Conservation (phyloP, 164 flowering plant genomes). For the Liriodendron chinense region DNA sequence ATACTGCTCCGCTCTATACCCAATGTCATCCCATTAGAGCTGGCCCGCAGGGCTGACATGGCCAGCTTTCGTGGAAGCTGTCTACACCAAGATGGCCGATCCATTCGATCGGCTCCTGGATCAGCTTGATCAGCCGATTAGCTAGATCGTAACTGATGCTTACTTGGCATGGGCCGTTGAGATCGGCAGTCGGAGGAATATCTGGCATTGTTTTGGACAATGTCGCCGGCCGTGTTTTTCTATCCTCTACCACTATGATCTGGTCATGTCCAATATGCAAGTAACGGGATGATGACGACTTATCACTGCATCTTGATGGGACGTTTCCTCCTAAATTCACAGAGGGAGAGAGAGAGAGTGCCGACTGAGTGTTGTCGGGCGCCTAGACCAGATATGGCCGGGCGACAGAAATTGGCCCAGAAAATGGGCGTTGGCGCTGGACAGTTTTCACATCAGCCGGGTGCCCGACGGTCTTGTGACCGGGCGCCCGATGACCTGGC, state of each 20-base stretch:
- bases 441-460: no score
- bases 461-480: no score
- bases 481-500: no score
- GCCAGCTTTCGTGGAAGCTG: conserved; percentile 56
- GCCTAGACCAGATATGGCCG: no score
- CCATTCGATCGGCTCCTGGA: conserved; percentile 60
- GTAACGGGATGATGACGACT: background rate
- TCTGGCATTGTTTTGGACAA: conserved; percentile 48
- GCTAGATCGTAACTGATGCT: conserved; percentile 27
- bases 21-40: conserved; percentile 73
- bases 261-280: conserved; percentile 28
- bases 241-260: conserved; percentile 32
- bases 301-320: no score
- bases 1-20: conserved; percentile 56
- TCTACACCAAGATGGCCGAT: conserved; percentile 43
- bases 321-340: no score
- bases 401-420: no score
- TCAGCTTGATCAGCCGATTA: conserved; percentile 23
- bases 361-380: no score
- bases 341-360: no score
- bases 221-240: conserved; percentile 45
- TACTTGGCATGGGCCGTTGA: conserved; percentile 41
- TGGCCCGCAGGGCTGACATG: conserved; percentile 38
- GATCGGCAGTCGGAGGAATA: conserved; percentile 43
- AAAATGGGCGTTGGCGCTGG: no score